phyloP scores from a whole-genome alignment of 176 grass and related monocot species.

The Cenchrus purpureus region DNA sequence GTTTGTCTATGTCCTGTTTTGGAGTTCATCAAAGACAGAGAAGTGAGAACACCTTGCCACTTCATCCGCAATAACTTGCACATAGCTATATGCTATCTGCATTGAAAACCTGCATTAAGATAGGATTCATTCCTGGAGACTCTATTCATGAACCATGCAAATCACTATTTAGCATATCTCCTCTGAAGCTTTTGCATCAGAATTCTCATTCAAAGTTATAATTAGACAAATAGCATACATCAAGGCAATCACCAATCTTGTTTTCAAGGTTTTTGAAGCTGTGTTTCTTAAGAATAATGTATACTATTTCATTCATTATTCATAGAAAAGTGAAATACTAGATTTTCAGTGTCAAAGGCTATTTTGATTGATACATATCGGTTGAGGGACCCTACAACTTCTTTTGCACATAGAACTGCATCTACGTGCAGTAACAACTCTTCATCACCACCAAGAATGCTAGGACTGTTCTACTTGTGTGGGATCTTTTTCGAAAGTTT shows the following conservation, averaged over 20 bases:
- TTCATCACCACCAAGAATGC: conserved; percentile 36
- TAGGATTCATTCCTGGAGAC: conserved; percentile 4
- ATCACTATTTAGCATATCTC: conserved; percentile 6
- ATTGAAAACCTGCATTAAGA: conserved; percentile 25
- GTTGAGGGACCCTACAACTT: conserved; percentile 15
- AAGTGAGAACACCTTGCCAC: conserved; percentile 30
- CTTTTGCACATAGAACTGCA: conserved; percentile 30
- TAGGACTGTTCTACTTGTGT: conserved; percentile 49
- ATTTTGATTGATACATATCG: conserved; percentile 2
- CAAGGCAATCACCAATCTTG: background rate
- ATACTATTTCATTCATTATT: conserved; percentile 25
- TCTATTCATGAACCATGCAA: background rate
- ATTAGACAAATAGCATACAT: background rate
- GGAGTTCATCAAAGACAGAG: background rate
- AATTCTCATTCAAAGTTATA: conserved; percentile 1
- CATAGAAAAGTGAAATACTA: conserved; percentile 21
- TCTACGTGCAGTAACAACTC: conserved; percentile 37
- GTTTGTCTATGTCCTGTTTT: conserved; percentile 10
- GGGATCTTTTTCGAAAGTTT: background rate
- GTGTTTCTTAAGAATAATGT: background rate
- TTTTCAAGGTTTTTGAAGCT: conserved; percentile 19
- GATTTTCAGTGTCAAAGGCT: conserved; percentile 24
- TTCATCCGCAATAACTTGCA: conserved; percentile 18
- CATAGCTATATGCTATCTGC: background rate
- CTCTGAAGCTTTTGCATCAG: conserved; percentile 10